Evolutionary conservation across 1,284 basidiomycete genomes (phyloP), one percentile per base, ranked within the genome.

Genomic region (Trichosporon sp.): DNA sequence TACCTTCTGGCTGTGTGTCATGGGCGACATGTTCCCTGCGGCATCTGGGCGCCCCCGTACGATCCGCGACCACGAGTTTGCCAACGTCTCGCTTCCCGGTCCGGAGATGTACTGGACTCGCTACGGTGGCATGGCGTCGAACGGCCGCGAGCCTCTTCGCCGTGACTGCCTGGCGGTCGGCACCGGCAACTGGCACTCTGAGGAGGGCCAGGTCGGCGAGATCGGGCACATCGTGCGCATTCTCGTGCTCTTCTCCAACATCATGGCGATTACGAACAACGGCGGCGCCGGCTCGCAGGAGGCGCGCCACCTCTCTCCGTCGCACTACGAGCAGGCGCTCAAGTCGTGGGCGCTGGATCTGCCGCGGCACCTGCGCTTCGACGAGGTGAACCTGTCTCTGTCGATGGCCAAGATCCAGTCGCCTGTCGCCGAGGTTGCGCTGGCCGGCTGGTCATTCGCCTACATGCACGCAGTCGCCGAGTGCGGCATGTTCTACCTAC

Each of bases 381-480:
- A 82, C 68, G 80, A 81, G 63, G 72, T 73, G 69, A 82, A 81
- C 68, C 75, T 82, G 37, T 68, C 73, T 27, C 46, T 65, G 21
- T 72, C 76, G 16, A 73, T 80, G 37, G 66, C 67, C 59, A 73
- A 75, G 62, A 69, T 81, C 23, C 56, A 64, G 10, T 76, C 74
- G 7, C 70, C 78, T 10, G 70, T n/a, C 3, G 70, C 75, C 11
- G 71, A 72, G 21, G 69, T 71, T 16, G 71, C 73, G 10, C 68
- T 74, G 32, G 72, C 72, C 7, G 82, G 81, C 5, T 81, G 79
- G 74, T 72, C 79, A 61, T 83, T 80, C 69, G 78, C 79, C 1
- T 77, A 81, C 72, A 82, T 82, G 80, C 82, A 83, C 70, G 72
- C 76, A 5, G 65, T 82, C 5, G 82, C 82, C 19, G 81, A 82